Conservation (phyloP, 2,329 filamentous ascomycete species). For the Botrytis elliptica region DNA sequence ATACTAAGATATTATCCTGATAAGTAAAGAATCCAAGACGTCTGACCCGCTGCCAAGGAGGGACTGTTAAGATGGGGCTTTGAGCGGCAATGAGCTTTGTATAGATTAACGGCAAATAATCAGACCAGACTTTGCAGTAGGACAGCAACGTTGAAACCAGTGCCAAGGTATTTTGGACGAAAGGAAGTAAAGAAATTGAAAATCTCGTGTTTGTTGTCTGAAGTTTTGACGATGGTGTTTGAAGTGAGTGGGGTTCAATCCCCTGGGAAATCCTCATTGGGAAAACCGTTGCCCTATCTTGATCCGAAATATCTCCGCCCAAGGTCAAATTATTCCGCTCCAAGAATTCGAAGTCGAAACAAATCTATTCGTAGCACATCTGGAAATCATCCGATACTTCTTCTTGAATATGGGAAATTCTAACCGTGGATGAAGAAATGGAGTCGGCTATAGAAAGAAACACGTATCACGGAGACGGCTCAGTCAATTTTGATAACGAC, state of each 20-base stretch:
- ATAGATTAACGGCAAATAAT: constrained; percentile 7
- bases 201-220: constrained; percentile 8
- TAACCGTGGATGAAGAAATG: background rate
- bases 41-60: constrained; percentile 1
- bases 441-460: background rate
- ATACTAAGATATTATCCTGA: background rate
- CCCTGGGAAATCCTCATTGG: background rate
- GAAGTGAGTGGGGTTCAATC: constrained; percentile 3
- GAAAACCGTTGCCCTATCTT: background rate
- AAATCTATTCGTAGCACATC: background rate
- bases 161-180: background rate
- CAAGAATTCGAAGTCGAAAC: background rate
- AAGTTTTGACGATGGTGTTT: constrained; percentile 14
- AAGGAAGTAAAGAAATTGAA: background rate
- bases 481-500: background rate
- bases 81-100: background rate
- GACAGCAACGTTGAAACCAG: background rate
- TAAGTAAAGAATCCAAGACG: background rate
- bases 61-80: background rate
- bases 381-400: background rate
- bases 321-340: background rate
- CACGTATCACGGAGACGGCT: background rate
- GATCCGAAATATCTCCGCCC: background rate
- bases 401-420: background rate
- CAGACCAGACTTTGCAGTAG: background rate